Evolutionary conservation across 192 early-diverging fungal genomes (phyloP).

Genomic region (Mortierella alpina): DNA sequence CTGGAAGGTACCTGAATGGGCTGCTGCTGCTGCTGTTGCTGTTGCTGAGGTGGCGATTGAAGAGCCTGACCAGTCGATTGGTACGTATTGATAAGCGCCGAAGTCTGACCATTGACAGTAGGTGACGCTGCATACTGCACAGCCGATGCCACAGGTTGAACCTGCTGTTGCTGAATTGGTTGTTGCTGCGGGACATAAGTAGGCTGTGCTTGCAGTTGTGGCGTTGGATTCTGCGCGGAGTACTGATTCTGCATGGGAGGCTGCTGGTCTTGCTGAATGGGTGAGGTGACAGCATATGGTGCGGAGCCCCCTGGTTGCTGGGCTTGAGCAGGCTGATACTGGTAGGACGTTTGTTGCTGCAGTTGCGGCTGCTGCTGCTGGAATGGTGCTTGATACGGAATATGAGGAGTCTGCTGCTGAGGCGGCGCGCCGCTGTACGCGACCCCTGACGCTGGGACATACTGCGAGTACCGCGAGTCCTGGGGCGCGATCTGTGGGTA

Average conservation of each 20-base stretch:
- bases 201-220: constrained; percentile 12
- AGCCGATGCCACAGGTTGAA: no score
- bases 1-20: background rate
- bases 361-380: constrained; percentile 20
- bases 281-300: constrained; percentile 7
- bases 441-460: constrained; percentile 25
- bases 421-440: constrained; percentile 11
- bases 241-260: constrained; percentile 10
- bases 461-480: constrained; percentile 42
- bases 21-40: constrained; percentile 11
- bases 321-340: constrained; percentile 8
- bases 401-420: constrained; percentile 23
- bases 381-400: constrained; percentile 24
- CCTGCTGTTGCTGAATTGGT: constrained; percentile 1
- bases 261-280: constrained; percentile 8
- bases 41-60: constrained; percentile 24
- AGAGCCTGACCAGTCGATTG: constrained; percentile 13
- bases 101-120: constrained; percentile 9
- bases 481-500: constrained; percentile 24
- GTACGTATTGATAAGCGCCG: constrained; percentile 12
- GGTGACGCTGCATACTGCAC: constrained; percentile 1
- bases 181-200: background rate
- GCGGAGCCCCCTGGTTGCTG: background rate
- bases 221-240: constrained; percentile 1
- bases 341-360: constrained; percentile 9